phyloP scores from a whole-genome alignment of 176 grass and related monocot species.

The Alloteropsis semialata region DNA sequence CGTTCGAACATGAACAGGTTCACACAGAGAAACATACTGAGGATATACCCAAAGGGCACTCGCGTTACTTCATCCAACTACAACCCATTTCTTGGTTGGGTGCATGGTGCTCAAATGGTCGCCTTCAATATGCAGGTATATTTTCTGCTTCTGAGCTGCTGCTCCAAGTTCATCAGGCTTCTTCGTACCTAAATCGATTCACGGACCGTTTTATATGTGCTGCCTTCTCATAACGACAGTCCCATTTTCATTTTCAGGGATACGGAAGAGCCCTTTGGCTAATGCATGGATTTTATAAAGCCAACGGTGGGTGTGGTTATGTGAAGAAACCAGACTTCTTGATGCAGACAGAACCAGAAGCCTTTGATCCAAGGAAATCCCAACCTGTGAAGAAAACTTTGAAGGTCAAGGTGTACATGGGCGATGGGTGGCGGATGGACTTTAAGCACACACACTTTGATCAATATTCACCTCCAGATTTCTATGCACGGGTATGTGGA shows the following conservation, averaged over 20 bases:
- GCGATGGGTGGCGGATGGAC: constrained; percentile 84
- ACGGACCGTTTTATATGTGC: neutral
- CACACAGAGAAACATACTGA: constrained; percentile 86
- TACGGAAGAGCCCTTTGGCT: constrained; percentile 94
- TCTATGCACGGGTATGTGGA: constrained; percentile 61
- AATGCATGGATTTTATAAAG: constrained; percentile 97
- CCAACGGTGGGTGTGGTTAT: constrained; percentile 87
- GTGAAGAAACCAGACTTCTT: constrained; percentile 98
- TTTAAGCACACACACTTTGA: constrained; percentile 88
- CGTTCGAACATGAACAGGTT: constrained; percentile 57
- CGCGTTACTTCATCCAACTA: constrained; percentile 90
- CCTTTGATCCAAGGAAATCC: constrained; percentile 60
- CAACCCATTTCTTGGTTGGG: constrained; percentile 88
- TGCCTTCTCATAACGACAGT: neutral
- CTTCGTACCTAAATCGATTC: neutral
- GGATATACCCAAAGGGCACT: constrained; percentile 85
- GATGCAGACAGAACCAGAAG: constrained; percentile 54
- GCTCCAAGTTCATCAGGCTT: neutral
- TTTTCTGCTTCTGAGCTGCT: neutral
- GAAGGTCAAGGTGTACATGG: constrained; percentile 95
- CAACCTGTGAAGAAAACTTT: constrained; percentile 63
- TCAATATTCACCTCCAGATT: constrained; percentile 89
- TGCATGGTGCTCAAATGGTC: constrained; percentile 96
- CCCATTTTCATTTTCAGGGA: constrained; percentile 50
- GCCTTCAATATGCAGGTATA: constrained; percentile 97